A percentile compares a stretch with the other conserved stretches of the same genome.
These are phyloP conservation scores for Blepharisma japonicum DNA, from an alignment of 73 alveolate genomes.

Conservation along the genomic window DNA sequence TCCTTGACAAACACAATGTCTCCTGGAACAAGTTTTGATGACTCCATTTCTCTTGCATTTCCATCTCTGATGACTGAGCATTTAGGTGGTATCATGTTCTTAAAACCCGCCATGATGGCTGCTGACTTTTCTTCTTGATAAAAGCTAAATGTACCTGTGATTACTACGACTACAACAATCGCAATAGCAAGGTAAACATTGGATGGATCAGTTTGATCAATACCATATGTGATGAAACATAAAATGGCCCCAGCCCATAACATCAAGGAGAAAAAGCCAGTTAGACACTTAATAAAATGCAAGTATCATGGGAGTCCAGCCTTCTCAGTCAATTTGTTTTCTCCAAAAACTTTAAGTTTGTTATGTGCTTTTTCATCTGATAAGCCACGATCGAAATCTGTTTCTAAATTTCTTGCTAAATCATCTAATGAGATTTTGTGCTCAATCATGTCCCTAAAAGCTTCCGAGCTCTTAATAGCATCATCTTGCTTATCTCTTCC, in stretches of 20 bases:
- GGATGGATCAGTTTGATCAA: conserved; percentile 64
- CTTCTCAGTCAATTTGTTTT: conserved; percentile 79
- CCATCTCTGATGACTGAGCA: conserved; percentile 72
- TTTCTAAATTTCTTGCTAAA: conserved; percentile 30
- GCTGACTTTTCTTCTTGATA: conserved; percentile 78
- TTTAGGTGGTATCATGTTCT: conserved; percentile 19
- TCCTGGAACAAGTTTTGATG: conserved; percentile 83
- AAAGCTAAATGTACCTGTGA: conserved; percentile 70
- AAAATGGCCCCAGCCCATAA: conserved; percentile 84
- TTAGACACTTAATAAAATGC: conserved; percentile 56
- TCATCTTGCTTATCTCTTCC: background rate
- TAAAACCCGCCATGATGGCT: conserved; percentile 87
- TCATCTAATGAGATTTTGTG: conserved; percentile 47
- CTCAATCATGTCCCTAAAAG: conserved; percentile 48
- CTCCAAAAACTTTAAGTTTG: conserved; percentile 64
- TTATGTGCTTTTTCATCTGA: conserved; percentile 40
- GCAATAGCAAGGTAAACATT: conserved; percentile 82
- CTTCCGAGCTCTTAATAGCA: conserved; percentile 27
- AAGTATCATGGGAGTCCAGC: conserved; percentile 73
- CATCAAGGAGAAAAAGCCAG: conserved; percentile 71
- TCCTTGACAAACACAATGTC: conserved; percentile 82
- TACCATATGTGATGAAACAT: conserved; percentile 80
- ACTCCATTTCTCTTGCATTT: conserved; percentile 50
- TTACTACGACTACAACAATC: conserved; percentile 69
- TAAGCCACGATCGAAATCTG: conserved; percentile 35